Evolutionary conservation across 2,329 filamentous ascomycete genomes (phyloP), one percentile per base, ranked within the genome.

Genomic region (Alternaria ventricosa): DNA sequence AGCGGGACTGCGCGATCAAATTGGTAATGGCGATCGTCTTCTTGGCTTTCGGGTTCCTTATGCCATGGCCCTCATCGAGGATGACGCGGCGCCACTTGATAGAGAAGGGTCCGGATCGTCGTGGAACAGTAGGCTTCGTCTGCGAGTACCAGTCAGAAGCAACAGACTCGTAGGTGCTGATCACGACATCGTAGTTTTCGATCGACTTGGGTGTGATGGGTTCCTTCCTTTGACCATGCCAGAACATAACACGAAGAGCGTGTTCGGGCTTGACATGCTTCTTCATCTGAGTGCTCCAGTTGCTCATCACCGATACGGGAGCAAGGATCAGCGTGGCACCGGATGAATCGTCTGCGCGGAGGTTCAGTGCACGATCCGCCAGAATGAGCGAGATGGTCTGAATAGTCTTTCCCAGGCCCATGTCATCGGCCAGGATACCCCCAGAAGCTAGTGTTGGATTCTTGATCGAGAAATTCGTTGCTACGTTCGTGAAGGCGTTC

Each of bases 351-450:
- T 58, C 41, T 5, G 66, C 65, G 28, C 68, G 57, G 25, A 70
- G 68, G 18, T 66, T 60, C 2, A 79, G 68, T n/a, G 69, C 72
- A 53, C 71, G 72, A 61, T 89, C 87, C 3, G 87, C 83, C 67
- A 94, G 81, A 59, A 97, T 90, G 36, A 96, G 81, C 57, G 92
- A 92, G 70, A 97, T 95, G 51, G 94, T 87, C 76, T 97, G 92
- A 9, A 97, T 85, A 0, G 94, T 97, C 82, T 97, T 97, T 23
- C 94, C 94, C 6, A 97, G 81, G 4, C 94, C 94, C 94, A 97
- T 97, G 72, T 97, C 94, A 77, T 97, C 94, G 2, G 93, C 93
- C 9, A 97, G 85, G 54, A 97, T 94, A 30, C 94, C 94, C 18
- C 94, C 94, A 54, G 89, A 92, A 7, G 92, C 88, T 22, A 97